Base-by-base conservation (phyloP, 2,329 filamentous ascomycete species). In the Pyrenophora tritici-repentis region DNA sequence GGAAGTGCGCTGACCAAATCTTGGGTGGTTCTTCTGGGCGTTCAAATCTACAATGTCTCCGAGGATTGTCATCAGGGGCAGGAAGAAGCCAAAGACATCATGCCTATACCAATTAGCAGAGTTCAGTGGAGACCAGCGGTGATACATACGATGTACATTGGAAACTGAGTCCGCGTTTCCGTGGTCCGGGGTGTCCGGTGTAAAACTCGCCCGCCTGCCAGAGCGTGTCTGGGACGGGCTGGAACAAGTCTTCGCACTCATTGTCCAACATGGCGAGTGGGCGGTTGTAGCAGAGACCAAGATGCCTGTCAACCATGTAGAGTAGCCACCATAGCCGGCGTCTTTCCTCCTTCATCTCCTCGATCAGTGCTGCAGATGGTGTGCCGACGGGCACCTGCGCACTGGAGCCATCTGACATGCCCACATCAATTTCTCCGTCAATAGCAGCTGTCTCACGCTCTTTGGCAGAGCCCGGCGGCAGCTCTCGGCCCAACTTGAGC, bases 261-360 rank as follows among this genome's bases (percentile, higher is more conserved):
- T 68, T 71, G 34, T 97, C 92, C 39, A 96, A 82, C 43, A 97
- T 81, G 58, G 90, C 93, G 18, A 96, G 78, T 0, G 92, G 91
- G 22, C 90, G 83, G 70, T 96, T 96, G 73, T 96, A 96, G 78
- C 91, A 96, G 3, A 97, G 80, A 0, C 91, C 90, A 29, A 96
- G 77, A 75, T 96, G 92, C 35, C 92, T 56, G 45, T 85, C 92
- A 38, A 94, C 88, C 56, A 89, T 91, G 76, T 95, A 97, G 34
- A 94, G 81, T 7, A 96, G 81, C 92, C 92, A 97, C 92, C 92
- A 97, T 56, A 94, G 88, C 37, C 92, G 84, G 40, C 92, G 85
- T 43, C 92, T 82, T 69, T 97, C 92, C 73, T 97, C 92, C 46
- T 90, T 85, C 72, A 76, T 73, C 55, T 82, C 80, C 48, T 73